Evolutionary conservation across 495 filamentous ascomycete genomes (phyloP), one percentile per base, ranked within the genome.

Genomic region (Penicillium subrubescens): DNA sequence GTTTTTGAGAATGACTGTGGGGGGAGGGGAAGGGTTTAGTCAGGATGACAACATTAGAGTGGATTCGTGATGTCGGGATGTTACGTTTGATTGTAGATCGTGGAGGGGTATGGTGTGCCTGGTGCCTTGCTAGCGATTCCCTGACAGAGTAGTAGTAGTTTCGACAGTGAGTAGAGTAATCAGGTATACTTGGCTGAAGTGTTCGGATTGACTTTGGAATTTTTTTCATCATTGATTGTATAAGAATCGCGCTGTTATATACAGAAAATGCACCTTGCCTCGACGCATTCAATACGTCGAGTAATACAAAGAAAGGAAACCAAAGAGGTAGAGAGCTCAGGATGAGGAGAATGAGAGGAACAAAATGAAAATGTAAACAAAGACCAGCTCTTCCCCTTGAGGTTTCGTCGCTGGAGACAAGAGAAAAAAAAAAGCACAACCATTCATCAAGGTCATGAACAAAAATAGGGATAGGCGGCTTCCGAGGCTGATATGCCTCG

Each of bases 391-490:
- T 59, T 51, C 31, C 53, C 46, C 54, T 44, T 5, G n/a, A 48
- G 27, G 17, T 23, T 64, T 64, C 62, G 44, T 59, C 31, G 44
- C 62, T 64, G 55, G n/a, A 48, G 25, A 48, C 8, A 12, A 23
- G 21, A 48, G n/a, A 3, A 21, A 23, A 51, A 56, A 23, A 39
- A 46, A 61, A 60, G 62, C 65, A 67, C 67, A 63, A 71, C 71
- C 64, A 64, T 72, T 56, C 71, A 66, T 72, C 63, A 71, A 51
- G 63, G 68, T 71, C 71, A 70, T 73, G 71, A 69, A 54, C 66
- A 67, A 69, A 69, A 67, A 61, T 59, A 7, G 2, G 27, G 10
- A 41, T 19, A 62, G 27, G 46, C 12, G 62, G 62, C 52, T 25
- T 5, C 8, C 3, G 19, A 52, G 41, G 54, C 59, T 61, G 59